Conservation (phyloP, 169 alveolate species). For the Plasmodium blacklocki region DNA sequence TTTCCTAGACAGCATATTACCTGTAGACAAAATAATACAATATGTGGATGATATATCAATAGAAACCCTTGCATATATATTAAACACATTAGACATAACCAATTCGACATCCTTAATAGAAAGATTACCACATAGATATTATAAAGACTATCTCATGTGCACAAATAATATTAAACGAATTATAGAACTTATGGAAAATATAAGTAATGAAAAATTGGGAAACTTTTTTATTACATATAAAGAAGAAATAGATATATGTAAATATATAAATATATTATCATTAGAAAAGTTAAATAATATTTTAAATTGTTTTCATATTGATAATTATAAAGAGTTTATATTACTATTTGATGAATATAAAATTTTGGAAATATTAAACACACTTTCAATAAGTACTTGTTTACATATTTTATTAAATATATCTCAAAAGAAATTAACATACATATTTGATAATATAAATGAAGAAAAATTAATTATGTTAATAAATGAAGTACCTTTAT, state of each 20-base stretch:
- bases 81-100: no score
- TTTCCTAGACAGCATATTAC: no score
- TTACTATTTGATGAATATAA: slow-evolving; percentile 32
- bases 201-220: slow-evolving; percentile 16
- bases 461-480: slow-evolving; percentile 22
- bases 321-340: slow-evolving; percentile 46
- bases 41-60: no score
- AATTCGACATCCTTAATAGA: no score
- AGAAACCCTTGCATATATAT: no score
- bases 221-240: slow-evolving; percentile 26
- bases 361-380: slow-evolving; percentile 27
- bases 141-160: no score
- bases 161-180: background rate
- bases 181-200: background rate
- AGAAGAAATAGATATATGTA: slow-evolving; percentile 25
- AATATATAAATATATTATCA: slow-evolving; percentile 39
- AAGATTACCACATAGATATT: no score
- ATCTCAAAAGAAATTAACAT: slow-evolving; percentile 39
- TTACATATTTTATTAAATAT: slow-evolving; percentile 31
- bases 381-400: slow-evolving; percentile 36
- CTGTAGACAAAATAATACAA: no score
- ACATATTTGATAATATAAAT: slow-evolving; percentile 30
- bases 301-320: slow-evolving; percentile 31
- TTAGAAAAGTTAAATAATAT: slow-evolving; percentile 34
- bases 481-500: slow-evolving; percentile 39